phyloP scores from a whole-genome alignment of 2,329 filamentous ascomycete species.

The Penicillium sp. region DNA sequence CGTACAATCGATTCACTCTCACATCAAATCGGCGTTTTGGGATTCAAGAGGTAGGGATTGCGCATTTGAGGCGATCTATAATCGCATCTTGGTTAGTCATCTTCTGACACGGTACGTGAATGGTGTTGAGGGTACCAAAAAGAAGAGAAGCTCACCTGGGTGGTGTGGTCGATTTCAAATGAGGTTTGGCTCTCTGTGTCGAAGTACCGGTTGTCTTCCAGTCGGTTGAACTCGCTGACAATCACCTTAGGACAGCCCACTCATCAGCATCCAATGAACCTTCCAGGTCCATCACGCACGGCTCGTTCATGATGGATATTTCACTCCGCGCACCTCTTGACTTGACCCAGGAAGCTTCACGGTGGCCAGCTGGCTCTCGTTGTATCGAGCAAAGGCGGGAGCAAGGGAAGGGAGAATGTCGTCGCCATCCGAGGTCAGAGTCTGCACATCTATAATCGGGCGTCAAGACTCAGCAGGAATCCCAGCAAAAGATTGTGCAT shows the following conservation, averaged over 20 bases:
- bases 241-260: conserved; percentile 51
- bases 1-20: conserved; percentile 30
- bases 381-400: conserved; percentile 88
- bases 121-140: too few species aligned
- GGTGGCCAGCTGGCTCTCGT: conserved; percentile 86
- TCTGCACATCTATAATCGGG: conserved; percentile 69
- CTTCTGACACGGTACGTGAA: background rate
- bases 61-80: conserved; percentile 70
- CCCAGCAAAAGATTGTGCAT: conserved; percentile 6
- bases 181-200: conserved; percentile 83
- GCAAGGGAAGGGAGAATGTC: conserved; percentile 64
- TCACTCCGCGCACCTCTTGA: conserved; percentile 55
- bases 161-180: conserved; percentile 79
- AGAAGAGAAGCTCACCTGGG: conserved; percentile 51
- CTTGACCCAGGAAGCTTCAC: conserved; percentile 84
- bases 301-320: too few species aligned
- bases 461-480: conserved; percentile 13
- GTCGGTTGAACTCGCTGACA: conserved; percentile 77
- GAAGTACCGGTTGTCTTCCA: conserved; percentile 79
- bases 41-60: conserved; percentile 77
- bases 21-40: conserved; percentile 72
- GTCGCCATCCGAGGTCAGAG: conserved; percentile 65
- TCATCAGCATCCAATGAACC: conserved; percentile 7
- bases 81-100: conserved; percentile 8
- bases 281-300: background rate